Percentiles rank a stretch among this genome's conserved stretches.
phyloP scores from a whole-genome alignment of 192 early-diverging fungal species.

The Coemansia sp. region DNA sequence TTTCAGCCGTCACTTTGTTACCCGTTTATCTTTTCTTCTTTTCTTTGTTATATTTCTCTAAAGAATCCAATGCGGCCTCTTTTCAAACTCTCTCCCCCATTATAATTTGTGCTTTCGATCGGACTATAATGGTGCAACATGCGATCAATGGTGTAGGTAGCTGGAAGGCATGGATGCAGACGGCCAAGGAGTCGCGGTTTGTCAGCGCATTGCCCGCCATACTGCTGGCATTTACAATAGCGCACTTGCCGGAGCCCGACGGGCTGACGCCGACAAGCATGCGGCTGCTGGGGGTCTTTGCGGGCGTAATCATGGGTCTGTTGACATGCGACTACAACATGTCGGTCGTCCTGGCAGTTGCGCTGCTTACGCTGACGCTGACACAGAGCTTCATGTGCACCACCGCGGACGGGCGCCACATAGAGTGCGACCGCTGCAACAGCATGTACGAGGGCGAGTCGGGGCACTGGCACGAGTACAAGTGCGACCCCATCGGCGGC shows the following conservation, averaged over 20 bases:
- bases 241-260: constrained; percentile 32
- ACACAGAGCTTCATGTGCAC: constrained; percentile 64
- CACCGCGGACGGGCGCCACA: constrained; percentile 42
- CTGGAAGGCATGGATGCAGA: constrained; percentile 40
- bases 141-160: constrained; percentile 21
- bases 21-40: background rate
- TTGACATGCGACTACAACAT: constrained; percentile 56
- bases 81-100: background rate
- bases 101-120: background rate
- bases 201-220: constrained; percentile 43
- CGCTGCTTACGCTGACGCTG: constrained; percentile 58
- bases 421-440: constrained; percentile 59
- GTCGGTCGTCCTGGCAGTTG: constrained; percentile 57
- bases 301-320: constrained; percentile 56
- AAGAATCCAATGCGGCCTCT: background rate
- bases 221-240: constrained; percentile 24
- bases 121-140: background rate
- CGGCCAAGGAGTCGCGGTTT: constrained; percentile 18
- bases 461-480: constrained; percentile 50
- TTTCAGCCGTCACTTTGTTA: background rate
- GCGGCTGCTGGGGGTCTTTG: constrained; percentile 51
- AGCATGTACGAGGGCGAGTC: constrained; percentile 30
- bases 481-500: constrained; percentile 59
- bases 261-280: constrained; percentile 38
- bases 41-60: background rate